Percentiles rank a stretch among this genome's conserved stretches.
Evolutionary conservation across 768 basidiomycete species (phyloP).

Genomic region (Mycena pura): DNA sequence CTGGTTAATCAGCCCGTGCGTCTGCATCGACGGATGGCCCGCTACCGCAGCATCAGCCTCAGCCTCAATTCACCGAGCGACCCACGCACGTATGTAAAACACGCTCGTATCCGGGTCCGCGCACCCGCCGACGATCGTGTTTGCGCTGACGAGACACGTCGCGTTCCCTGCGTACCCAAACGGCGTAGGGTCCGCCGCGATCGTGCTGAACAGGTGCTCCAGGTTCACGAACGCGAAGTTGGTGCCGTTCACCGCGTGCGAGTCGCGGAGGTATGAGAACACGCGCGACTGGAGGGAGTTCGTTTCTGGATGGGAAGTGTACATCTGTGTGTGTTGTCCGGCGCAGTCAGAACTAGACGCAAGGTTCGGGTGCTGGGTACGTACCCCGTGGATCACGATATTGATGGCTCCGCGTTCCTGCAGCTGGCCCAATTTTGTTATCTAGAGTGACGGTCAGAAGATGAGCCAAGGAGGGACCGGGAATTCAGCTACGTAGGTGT

Average conservation of each 20-base stretch:
- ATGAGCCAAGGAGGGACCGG: no score
- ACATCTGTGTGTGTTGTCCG: conserved; percentile 34
- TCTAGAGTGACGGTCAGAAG: conserved; percentile 4
- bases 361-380: not conserved
- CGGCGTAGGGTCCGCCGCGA: conserved; percentile 27
- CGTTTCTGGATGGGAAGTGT: conserved; percentile 36
- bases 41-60: conserved; percentile 23
- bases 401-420: conserved; percentile 39
- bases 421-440: conserved; percentile 35
- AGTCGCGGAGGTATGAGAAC: conserved; percentile 33
- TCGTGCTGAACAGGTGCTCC: conserved; percentile 34
- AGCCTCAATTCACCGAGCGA: not conserved
- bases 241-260: conserved; percentile 36
- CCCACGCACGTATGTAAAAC: conserved; percentile 37
- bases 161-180: conserved; percentile 38
- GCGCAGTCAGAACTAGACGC: not conserved
- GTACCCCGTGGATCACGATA: conserved; percentile 39
- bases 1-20: conserved; percentile 35
- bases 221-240: conserved; percentile 40
- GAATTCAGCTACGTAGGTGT: conserved; percentile 40
- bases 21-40: conserved; percentile 38
- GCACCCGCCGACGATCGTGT: conserved; percentile 39
- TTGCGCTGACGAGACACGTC: conserved; percentile 40
- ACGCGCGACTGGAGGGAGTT: conserved; percentile 35
- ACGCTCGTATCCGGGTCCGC: conserved; percentile 38